Conservation (phyloP, 257 asterid genomes). For the Dorcoceras hygrometricum region DNA sequence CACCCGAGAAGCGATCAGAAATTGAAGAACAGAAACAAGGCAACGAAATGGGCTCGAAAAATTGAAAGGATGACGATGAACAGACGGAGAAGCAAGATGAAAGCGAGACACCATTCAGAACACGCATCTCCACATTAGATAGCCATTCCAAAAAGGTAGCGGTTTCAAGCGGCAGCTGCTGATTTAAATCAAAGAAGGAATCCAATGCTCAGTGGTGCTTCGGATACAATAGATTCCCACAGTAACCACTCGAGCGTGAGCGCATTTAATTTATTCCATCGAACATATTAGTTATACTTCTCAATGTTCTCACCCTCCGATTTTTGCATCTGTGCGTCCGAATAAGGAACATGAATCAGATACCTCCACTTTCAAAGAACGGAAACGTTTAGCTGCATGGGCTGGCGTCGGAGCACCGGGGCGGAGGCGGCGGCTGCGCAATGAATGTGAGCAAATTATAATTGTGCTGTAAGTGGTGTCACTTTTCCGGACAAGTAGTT, state of each 20-base stretch:
- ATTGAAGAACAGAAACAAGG: conserved; percentile 25
- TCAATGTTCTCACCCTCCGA: conserved; percentile 15
- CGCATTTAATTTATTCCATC: not conserved
- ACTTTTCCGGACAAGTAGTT: not conserved
- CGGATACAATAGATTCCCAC: not conserved
- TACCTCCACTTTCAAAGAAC: conserved; percentile 13
- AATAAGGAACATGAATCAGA: conserved; percentile 25
- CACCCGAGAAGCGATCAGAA: conserved; percentile 35
- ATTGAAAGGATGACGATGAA: conserved; percentile 24
- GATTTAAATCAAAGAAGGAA: conserved; percentile 28
- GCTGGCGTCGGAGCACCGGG: conserved; percentile 22
- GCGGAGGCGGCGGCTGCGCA: conserved; percentile 21
- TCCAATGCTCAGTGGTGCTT: conserved; percentile 34
- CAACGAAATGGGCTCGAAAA: conserved; percentile 42
- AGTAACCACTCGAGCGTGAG: not conserved
- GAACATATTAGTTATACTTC: conserved; percentile 17
- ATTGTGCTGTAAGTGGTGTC: conserved; percentile 15
- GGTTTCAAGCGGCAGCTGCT: conserved; percentile 24
- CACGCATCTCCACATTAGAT: conserved; percentile 67
- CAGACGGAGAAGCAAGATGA: conserved; percentile 38
- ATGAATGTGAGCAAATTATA: conserved; percentile 5
- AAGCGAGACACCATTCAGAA: conserved; percentile 49
- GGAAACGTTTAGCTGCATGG: conserved; percentile 29
- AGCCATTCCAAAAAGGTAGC: conserved; percentile 34
- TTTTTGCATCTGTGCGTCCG: conserved; percentile 9